Evolutionary conservation across 1,139 yeast genomes (phyloP), one percentile per base, ranked within the genome.

Genomic region (Debaryomyces fabryi): DNA sequence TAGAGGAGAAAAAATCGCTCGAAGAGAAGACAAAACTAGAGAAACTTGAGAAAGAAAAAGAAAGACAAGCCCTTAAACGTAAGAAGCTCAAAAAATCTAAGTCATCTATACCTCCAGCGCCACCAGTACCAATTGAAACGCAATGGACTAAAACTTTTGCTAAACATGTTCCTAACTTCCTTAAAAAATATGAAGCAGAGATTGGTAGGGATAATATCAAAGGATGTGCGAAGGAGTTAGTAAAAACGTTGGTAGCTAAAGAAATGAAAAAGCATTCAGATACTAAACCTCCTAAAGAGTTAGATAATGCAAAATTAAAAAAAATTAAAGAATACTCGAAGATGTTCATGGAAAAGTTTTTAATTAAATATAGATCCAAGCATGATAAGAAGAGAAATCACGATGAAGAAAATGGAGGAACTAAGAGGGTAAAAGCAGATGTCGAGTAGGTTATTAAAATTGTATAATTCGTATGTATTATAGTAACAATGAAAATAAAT

Each of bases 211-310:
- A 88, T 4, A 78, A 83, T 49, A 64, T 90, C 46, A 93, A 91
- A 67, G 79, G 79, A 32, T 87, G 93, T 64, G 89, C 97, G 1
- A 80, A 83, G 54, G 97, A 91, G 45, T 79, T 90, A 51, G 89
- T 85, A 2, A 79, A 81, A 51, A 69, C 71, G 0, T 70, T 91
- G 44, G 81, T 84, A 0, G 72, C 75, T 6, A 90, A 90, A 62
- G 96, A 91, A 63, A 51, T 78, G 51, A 79, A 79, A 56, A 70
- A 78, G 47, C 78, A 72, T 44, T 50, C 70, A 2, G 54, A 59
- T 2, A 61, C 59, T 29, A 47, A 57, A 6, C 83, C 86, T 6
- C 89, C 93, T 0, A 62, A 63, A 13, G 85, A 83, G 52, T 71
- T 89, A 40, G 80, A 82, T 16, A 74, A 74, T 12, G 87, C 83